Percentiles rank a stretch among this genome's conserved stretches.
phyloP scores from a whole-genome alignment of 345 rosid genomes.

The Capsella bursapastoris region DNA sequence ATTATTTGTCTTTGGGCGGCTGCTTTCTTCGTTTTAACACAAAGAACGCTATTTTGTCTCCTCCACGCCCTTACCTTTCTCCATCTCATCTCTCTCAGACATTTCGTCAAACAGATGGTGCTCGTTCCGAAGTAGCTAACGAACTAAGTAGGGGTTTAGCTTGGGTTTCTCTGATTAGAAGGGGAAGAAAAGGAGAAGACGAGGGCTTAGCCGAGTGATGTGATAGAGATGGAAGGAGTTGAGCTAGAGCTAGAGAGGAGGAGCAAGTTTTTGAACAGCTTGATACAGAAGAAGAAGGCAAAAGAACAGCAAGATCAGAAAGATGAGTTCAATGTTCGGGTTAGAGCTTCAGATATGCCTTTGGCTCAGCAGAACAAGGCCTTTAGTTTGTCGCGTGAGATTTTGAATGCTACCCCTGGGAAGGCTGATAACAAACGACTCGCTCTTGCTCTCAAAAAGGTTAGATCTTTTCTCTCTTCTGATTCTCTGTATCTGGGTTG shows the following conservation, averaged over 20 bases:
- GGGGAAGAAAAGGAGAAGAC: background rate
- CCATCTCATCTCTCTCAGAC: constrained; percentile 27
- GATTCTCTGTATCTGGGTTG: constrained; percentile 1
- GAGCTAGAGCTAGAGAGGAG: constrained; percentile 89
- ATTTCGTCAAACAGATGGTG: constrained; percentile 47
- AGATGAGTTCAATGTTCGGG: constrained; percentile 62
- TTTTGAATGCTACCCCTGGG: constrained; percentile 73
- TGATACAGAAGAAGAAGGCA: constrained; percentile 93
- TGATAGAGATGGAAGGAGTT: constrained; percentile 68
- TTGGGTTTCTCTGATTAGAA: constrained; percentile 27
- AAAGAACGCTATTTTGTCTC: constrained; percentile 47
- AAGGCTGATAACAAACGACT: constrained; percentile 89
- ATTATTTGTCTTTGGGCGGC: constrained; percentile 39
- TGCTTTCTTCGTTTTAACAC: constrained; percentile 33
- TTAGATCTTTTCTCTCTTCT: constrained; percentile 33
- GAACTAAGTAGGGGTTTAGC: constrained; percentile 14
- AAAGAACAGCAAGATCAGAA: constrained; percentile 63
- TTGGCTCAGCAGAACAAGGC: constrained; percentile 68
- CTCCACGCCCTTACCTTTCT: constrained; percentile 19
- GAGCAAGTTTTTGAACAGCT: constrained; percentile 82
- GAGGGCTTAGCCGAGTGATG: constrained; percentile 41
- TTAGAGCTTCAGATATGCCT: constrained; percentile 93
- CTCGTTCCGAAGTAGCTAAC: constrained; percentile 28
- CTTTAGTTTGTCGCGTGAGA: constrained; percentile 75
- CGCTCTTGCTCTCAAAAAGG: constrained; percentile 95